Percentiles rank a stretch among this genome's conserved stretches.
phyloP scores from a whole-genome alignment of 2,329 filamentous ascomycete genomes.

The Cytospora piceae region DNA sequence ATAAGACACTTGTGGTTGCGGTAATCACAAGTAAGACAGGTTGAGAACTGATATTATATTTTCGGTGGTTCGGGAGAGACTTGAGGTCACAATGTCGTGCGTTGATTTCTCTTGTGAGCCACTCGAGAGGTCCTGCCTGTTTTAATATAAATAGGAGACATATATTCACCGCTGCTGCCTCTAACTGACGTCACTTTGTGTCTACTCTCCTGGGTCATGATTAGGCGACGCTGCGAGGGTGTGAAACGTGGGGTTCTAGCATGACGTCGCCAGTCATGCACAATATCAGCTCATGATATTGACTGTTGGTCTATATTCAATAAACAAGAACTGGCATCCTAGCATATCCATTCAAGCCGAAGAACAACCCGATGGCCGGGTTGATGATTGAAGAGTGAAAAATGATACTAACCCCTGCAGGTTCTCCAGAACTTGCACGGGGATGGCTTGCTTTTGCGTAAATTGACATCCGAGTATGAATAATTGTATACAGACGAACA shows the following conservation, averaged over 20 bases:
- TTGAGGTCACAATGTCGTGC: not conserved
- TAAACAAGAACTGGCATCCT: not conserved
- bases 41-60: not conserved
- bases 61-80: not conserved
- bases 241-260: conserved; percentile 1
- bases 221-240: not conserved
- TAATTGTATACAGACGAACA: too few species aligned
- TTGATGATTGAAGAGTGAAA: too few species aligned
- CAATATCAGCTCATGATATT: not conserved
- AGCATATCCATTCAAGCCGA: not conserved
- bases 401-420: too few species aligned
- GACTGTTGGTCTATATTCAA: not conserved
- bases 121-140: not conserved
- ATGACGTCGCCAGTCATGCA: not conserved
- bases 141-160: not conserved
- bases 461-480: too few species aligned
- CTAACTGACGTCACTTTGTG: conserved; percentile 15
- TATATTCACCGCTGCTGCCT: conserved; percentile 6
- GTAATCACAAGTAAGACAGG: not conserved
- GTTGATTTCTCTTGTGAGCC: not conserved
- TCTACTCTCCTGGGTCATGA: not conserved
- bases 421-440: too few species aligned
- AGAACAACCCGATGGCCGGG: too few species aligned
- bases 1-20: not conserved
- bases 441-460: too few species aligned